Evolutionary conservation across 2,329 filamentous ascomycete genomes (phyloP), one percentile per base, ranked within the genome.

Genomic region (Claviceps sorghi): DNA sequence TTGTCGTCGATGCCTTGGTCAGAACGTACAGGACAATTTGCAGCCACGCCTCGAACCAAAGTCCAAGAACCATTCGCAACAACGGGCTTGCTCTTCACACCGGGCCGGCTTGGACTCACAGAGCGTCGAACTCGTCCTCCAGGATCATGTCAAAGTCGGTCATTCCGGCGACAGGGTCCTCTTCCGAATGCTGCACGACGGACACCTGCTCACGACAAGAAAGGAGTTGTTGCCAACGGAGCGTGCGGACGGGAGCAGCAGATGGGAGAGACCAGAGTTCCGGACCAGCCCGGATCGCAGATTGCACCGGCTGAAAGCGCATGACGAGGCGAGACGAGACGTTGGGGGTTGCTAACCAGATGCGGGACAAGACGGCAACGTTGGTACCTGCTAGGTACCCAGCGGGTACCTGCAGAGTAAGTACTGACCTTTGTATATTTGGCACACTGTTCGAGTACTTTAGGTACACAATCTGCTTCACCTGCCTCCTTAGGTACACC

Each of bases 51-150:
- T 15, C 13, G 36, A n/a, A 17, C 15, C 38, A 9, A 40, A n/a
- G 38, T n/a, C 17, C 10, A 8, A 17, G 17, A 13, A 40, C n/a
- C 15, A n/a, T 9, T 9, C 5, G 38, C 38, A 40, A 3, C 26
- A 3, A 26, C 26, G 26, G 26, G 26, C 5, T 26, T 26, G 26
- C 17, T 40, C 9, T 5, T n/a, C 38, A 9, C 4, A 40, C 38
- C 17, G n/a, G 38, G 38, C 17, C 15, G 7, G 15, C 17, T n/a
- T 40, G 9, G 40, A 52, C 74, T 58, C 65, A 79, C 76, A 79
- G 64, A 45, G 75, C 75, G 60, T 78, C 76, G 58, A 78, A 78
- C 62, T 78, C 76, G 40, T 77, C 71, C 52, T 75, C 70, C 30
- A 67, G 57, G 42, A 77, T 66, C 54, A 76, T 60, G 54, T 72